Percentiles rank a stretch among this genome's conserved stretches.
Evolutionary conservation across 495 filamentous ascomycete species (phyloP).

Genomic region (Aspergillus ellipticus): DNA sequence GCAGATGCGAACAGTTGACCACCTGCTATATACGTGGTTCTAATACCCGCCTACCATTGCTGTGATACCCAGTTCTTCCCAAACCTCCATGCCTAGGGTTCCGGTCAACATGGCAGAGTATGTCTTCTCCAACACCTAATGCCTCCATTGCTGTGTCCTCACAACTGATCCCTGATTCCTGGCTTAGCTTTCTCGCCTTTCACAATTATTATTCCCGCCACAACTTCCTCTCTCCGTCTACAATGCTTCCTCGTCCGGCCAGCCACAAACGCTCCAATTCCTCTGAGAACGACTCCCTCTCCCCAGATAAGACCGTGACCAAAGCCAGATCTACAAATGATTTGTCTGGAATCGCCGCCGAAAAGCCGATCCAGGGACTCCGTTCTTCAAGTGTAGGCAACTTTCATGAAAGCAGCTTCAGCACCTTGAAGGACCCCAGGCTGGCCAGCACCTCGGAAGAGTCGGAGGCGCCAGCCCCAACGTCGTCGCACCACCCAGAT

Average conservation of each 20-base stretch:
- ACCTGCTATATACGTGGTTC: constrained; percentile 14
- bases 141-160: neutral
- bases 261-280: constrained; percentile 42
- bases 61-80: constrained; percentile 9
- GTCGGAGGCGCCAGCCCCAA: constrained; percentile 31
- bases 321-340: constrained; percentile 46
- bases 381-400: constrained; percentile 28
- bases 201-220: constrained; percentile 39
- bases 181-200: constrained; percentile 41
- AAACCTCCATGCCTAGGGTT: constrained; percentile 9
- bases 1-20: constrained; percentile 12
- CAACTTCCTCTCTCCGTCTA: constrained; percentile 39
- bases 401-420: constrained; percentile 40
- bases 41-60: constrained; percentile 10
- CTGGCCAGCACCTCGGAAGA: constrained; percentile 32
- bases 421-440: constrained; percentile 50
- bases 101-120: constrained; percentile 45
- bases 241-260: constrained; percentile 41
- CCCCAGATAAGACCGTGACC: constrained; percentile 38
- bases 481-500: constrained; percentile 63
- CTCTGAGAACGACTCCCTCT: constrained; percentile 36
- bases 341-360: constrained; percentile 29
- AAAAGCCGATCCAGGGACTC: constrained; percentile 16
- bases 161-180: constrained; percentile 4
- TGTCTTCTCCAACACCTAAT: constrained; percentile 15